phyloP scores from a whole-genome alignment of 2,329 filamentous ascomycete species.

The Ophiostoma triangulosporum region DNA sequence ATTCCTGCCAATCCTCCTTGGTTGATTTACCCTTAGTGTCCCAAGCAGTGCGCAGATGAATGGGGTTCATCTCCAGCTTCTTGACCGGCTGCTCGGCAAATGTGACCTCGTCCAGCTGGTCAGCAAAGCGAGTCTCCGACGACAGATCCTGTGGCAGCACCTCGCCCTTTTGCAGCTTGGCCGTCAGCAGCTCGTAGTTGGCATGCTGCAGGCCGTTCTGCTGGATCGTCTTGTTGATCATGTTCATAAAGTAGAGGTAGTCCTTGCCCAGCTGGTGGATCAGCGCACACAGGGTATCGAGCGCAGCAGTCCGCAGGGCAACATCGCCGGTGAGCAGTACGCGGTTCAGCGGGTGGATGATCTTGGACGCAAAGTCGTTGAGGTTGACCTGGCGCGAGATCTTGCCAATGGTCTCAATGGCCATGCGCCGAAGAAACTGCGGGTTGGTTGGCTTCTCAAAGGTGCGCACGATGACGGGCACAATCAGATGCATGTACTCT shows the following conservation, averaged over 20 bases:
- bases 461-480: constrained; percentile 85
- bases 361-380: constrained; percentile 90
- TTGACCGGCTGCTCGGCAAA: constrained; percentile 70
- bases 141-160: constrained; percentile 89
- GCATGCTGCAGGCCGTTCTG: constrained; percentile 71
- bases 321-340: constrained; percentile 64
- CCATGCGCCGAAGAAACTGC: constrained; percentile 64
- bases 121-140: constrained; percentile 66
- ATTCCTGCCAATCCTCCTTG: constrained; percentile 98
- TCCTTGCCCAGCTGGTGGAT: constrained; percentile 95
- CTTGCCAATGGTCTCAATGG: constrained; percentile 89
- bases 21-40: constrained; percentile 94
- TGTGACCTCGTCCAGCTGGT: constrained; percentile 64
- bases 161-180: constrained; percentile 88
- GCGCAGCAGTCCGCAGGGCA: constrained; percentile 61
- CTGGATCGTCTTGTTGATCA: constrained; percentile 76
- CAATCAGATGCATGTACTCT: constrained; percentile 98
- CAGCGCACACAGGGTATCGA: constrained; percentile 88
- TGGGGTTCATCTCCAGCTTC: constrained; percentile 93
- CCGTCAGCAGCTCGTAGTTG: constrained; percentile 85
- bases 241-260: constrained; percentile 85
- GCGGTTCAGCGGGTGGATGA: constrained; percentile 83
- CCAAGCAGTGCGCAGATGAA: constrained; percentile 94
- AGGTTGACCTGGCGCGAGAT: constrained; percentile 94
- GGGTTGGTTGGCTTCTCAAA: constrained; percentile 85